Percentiles rank a stretch among this genome's conserved stretches.
Evolutionary conservation across 1,284 basidiomycete genomes (phyloP).

Genomic region (Earliella scabrosa): DNA sequence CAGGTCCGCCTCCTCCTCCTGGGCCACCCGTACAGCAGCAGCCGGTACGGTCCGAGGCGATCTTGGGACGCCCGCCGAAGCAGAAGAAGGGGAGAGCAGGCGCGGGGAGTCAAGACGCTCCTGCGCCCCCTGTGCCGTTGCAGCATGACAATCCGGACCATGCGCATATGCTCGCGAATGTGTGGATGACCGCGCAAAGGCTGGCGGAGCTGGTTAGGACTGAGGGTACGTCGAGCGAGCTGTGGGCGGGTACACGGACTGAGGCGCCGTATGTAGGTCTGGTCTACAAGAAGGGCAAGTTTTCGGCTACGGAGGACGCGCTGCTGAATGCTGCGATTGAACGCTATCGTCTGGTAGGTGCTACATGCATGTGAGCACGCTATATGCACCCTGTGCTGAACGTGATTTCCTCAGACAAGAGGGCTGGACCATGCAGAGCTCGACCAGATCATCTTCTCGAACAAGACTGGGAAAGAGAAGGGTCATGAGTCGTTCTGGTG

Average conservation of each 20-base stretch:
- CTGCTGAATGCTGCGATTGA: slow-evolving; percentile 68
- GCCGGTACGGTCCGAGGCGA: slow-evolving; percentile 49
- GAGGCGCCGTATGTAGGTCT: slow-evolving; percentile 52
- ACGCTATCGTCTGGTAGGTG: slow-evolving; percentile 59
- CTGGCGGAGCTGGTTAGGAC: slow-evolving; percentile 66
- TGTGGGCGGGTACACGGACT: not conserved
- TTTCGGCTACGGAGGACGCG: slow-evolving; percentile 75
- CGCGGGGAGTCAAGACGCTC: slow-evolving; percentile 30
- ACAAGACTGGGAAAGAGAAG: slow-evolving; percentile 63
- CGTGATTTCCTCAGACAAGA: slow-evolving; percentile 44
- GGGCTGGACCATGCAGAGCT: slow-evolving; percentile 52
- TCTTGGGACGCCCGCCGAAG: slow-evolving; percentile 40
- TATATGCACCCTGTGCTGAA: too few relatives aligned
- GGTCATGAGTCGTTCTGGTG: slow-evolving; percentile 74
- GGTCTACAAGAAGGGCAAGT: slow-evolving; percentile 84
- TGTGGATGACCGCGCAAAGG: slow-evolving; percentile 74
- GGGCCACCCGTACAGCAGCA: slow-evolving; percentile 34
- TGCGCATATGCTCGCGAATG: slow-evolving; percentile 62
- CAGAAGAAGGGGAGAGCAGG: slow-evolving; percentile 34
- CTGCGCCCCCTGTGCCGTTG: slow-evolving; percentile 14
- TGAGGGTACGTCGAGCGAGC: slow-evolving; percentile 51
- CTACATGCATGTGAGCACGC: not conserved
- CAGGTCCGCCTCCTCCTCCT: slow-evolving; percentile 33
- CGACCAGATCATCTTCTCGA: slow-evolving; percentile 68
- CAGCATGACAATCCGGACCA: slow-evolving; percentile 44